Conservation (phyloP, 2,329 filamentous ascomycete genomes). For the Claviceps sp. region DNA sequence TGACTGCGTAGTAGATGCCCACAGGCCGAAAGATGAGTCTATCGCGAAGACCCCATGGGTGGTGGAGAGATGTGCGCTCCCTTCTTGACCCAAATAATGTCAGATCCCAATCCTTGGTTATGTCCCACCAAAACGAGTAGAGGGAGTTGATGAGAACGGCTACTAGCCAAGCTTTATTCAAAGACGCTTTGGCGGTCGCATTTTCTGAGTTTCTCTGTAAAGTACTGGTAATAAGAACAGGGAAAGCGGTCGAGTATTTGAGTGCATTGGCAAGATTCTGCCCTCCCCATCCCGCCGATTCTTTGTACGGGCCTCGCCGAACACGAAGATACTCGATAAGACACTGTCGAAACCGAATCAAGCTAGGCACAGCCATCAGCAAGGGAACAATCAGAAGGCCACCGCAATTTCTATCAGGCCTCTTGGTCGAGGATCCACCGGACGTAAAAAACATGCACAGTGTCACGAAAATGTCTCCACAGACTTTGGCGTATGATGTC, state of each 20-base stretch:
- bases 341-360: conserved; percentile 85
- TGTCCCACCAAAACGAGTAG: conserved; percentile 98
- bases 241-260: conserved; percentile 91
- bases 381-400: conserved; percentile 69
- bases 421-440: conserved; percentile 59
- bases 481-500: conserved; percentile 86
- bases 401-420: conserved; percentile 71
- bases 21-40: conserved; percentile 59
- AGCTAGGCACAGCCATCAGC: conserved; percentile 67
- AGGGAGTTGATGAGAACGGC: conserved; percentile 71
- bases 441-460: conserved; percentile 80
- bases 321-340: conserved; percentile 76
- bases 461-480: conserved; percentile 79
- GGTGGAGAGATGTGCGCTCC: conserved; percentile 46
- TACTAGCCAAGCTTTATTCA: conserved; percentile 51
- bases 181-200: conserved; percentile 24
- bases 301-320: conserved; percentile 39
- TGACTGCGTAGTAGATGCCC: conserved; percentile 69
- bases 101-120: conserved; percentile 93
- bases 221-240: conserved; percentile 71
- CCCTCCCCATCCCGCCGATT: conserved; percentile 57
- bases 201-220: conserved; percentile 50
- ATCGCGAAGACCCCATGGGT: conserved; percentile 66
- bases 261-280: conserved; percentile 86
- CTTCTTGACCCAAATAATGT: conserved; percentile 55